phyloP scores from a whole-genome alignment of 495 filamentous ascomycete species.

The Wilcoxina mikolae region DNA sequence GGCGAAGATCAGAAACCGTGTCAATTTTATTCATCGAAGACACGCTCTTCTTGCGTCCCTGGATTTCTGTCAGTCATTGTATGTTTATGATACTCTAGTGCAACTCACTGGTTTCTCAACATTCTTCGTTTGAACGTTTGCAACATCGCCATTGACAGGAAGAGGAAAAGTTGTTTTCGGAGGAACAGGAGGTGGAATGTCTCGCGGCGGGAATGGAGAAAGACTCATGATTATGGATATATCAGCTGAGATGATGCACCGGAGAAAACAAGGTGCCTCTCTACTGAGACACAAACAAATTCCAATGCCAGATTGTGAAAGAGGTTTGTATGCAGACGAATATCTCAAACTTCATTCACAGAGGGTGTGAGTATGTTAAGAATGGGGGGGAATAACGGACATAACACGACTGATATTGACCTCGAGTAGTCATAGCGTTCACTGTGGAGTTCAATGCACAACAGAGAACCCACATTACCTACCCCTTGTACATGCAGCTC shows the following conservation, averaged over 20 bases:
- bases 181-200: conserved; percentile 21
- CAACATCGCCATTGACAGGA: conserved; percentile 6
- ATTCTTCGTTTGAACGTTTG: conserved; percentile 2
- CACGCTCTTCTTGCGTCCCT: background rate
- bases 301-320: background rate
- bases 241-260: background rate
- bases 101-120: background rate
- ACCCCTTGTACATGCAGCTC: background rate
- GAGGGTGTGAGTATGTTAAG: background rate
- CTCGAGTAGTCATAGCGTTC: background rate
- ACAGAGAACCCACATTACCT: background rate
- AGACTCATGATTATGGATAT: conserved; percentile 18
- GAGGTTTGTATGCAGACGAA: background rate
- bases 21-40: background rate
- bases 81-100: background rate
- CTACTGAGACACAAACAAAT: background rate
- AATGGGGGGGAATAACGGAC: background rate
- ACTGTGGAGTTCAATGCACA: background rate
- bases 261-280: background rate
- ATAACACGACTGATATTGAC: background rate
- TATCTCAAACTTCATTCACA: background rate
- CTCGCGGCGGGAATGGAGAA: conserved; percentile 20
- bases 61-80: background rate
- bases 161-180: conserved; percentile 13
- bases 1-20: background rate